These are phyloP conservation scores for Fistulifera solaris DNA, from an alignment of 108 stramenopile species.

Conservation along the genomic window DNA sequence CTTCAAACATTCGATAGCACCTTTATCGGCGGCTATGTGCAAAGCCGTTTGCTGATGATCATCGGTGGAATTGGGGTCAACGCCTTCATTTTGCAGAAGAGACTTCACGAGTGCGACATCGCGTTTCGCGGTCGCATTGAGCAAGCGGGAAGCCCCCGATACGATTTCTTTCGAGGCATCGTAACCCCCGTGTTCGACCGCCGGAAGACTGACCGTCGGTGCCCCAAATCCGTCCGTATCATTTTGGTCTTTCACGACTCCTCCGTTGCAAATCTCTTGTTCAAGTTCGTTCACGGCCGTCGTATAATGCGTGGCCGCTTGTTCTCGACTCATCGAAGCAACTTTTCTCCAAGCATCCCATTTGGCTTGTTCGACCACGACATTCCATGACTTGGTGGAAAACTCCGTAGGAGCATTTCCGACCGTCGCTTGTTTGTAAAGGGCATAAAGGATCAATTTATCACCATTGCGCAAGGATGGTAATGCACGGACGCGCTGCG, in stretches of 20 bases:
- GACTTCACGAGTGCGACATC: constrained; percentile 20
- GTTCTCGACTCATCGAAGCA: constrained; percentile 26
- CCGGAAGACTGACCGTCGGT: constrained; percentile 4
- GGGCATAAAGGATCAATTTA: constrained; percentile 73
- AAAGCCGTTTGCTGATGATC: constrained; percentile 64
- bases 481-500: constrained; percentile 12
- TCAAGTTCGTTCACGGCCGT: constrained; percentile 34
- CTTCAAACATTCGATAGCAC: constrained; percentile 41
- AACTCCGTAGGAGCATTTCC: constrained; percentile 46
- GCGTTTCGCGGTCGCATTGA: constrained; percentile 38
- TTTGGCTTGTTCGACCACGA: constrained; percentile 55
- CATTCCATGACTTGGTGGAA: constrained; percentile 28
- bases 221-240: constrained; percentile 1
- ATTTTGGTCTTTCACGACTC: background rate
- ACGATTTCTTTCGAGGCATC: constrained; percentile 2
- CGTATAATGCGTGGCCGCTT: constrained; percentile 57
- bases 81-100: constrained; percentile 12
- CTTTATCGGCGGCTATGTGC: constrained; percentile 72
- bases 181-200: constrained; percentile 12
- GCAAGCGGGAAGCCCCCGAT: constrained; percentile 6
- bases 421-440: constrained; percentile 82
- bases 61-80: constrained; percentile 38
- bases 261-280: constrained; percentile 7
- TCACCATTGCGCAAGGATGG: constrained; percentile 38
- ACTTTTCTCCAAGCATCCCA: constrained; percentile 59